Base-by-base conservation (phyloP, 1,284 basidiomycete species). In the Xerocomus minutiporus region DNA sequence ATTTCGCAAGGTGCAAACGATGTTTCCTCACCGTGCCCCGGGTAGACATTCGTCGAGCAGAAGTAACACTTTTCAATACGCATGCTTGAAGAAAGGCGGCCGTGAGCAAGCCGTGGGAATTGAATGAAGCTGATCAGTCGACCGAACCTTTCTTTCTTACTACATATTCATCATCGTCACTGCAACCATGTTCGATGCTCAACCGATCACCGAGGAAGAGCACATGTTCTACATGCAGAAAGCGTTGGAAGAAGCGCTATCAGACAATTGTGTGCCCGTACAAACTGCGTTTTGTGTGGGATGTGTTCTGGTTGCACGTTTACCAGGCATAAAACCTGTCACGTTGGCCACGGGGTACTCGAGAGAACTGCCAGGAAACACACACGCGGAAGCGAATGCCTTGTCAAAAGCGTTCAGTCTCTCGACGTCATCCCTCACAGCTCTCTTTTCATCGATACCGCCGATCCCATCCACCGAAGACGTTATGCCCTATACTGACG, bases 381-480 rank as follows among this genome's bases (percentile, higher is more conserved):
- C 96, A 2, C 97, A 99, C 69, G 96, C 96, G 12, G 96, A 99
- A 73, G 93, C 95, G 23, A 97, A 96, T 66, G 95, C 96, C 0
- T 74, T 99, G 44, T 71, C 80, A 39, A 98, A 98, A 66, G 82
- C 88, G 12, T 69, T 71, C 34, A 50, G 61, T 17, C 68, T 84
- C 41, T 74, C 80, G 5, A 48, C 62, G 9, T 61, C 71, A 5
- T 69, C 81, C 39, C 63, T 86, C 31, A 62, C 65, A 2, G 55
- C 66, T 8, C 64, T 84, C 29, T 75, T 82, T 53, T 72, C 79
- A 8, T 58, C 60, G 4, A 53, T 67, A n/a, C n/a, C 26, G 0
- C 57, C 66, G 15, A 46, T 61, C 47, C 57, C 52, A 31, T 66
- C 60, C 26, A 65, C 77, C 36, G 72, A 79, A 25, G 71, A 76